Base-by-base conservation (phyloP, 176 grass and related monocot species). In the Phoenix roebelenii region DNA sequence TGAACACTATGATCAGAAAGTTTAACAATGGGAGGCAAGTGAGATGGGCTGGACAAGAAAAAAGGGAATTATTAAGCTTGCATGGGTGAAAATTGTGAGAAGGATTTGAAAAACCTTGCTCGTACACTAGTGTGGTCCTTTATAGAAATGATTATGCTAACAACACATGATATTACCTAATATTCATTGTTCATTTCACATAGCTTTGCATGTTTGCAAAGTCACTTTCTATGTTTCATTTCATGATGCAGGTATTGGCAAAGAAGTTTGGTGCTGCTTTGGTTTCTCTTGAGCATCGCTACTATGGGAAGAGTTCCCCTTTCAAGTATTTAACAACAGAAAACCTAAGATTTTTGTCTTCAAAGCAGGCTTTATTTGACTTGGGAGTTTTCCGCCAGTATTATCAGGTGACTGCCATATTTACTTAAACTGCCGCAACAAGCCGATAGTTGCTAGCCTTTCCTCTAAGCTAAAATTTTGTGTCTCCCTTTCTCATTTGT, bases 291-390 rank as follows among this genome's bases (percentile, higher is more conserved):
- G 92, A 97, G 75, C 92, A 97, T 85, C 72, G 87, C 58, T 97
- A 91, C 66, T 97, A 97, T 57, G 92, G 92, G 12, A 97, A 90
- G 81, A 97, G 92, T 58, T 88, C 92, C 48, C 92, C 87, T 52
- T 97, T 91, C 75, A 18, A 88, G 66, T 28, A 30, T 39, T 70
- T 97, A 7, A 74, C 66, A 55, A 88, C 87, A 32, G 57, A 83
- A 24, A 97, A 97, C 61, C 76, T 97, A 49, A 69, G 78, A 80
- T 97, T 85, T 79, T 79, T 97, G 3, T 97, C 92, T 29, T 97
- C 92, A 25, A 97, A 97, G 81, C 92, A 97, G 66, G 92, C 92
- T 19, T 78, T 97, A 54, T 97, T 97, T 83, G 92, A 91, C 60
- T 74, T 97, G 54, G 87, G 81, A 51, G 75, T 88, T 83, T 97